Conservation (phyloP, 108 stramenopile species). For the Skeletonema costatum region DNA sequence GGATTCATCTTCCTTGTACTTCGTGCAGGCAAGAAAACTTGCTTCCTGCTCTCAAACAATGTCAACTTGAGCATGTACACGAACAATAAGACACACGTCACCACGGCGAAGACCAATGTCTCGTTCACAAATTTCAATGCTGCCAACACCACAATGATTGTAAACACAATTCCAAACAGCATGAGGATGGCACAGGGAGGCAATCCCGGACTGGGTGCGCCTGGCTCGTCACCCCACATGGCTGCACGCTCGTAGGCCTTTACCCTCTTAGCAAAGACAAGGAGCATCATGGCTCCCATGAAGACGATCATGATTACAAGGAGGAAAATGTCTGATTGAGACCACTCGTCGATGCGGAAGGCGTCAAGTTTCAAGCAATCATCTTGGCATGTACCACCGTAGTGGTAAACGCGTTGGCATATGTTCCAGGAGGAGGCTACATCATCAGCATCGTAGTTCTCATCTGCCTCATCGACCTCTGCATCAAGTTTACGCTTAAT, state of each 20-base stretch:
- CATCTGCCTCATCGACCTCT: conserved; percentile 1
- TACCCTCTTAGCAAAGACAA: conserved; percentile 81
- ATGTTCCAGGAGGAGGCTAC: conserved; percentile 78
- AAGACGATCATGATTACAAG: conserved; percentile 83
- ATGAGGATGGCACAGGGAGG: conserved; percentile 73
- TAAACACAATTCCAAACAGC: conserved; percentile 67
- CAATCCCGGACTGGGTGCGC: conserved; percentile 58
- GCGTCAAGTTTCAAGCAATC: conserved; percentile 77
- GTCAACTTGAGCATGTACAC: conserved; percentile 92
- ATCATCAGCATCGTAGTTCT: conserved; percentile 47
- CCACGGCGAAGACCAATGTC: conserved; percentile 84
- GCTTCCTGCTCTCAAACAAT: conserved; percentile 71
- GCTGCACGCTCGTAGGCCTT: conserved; percentile 59
- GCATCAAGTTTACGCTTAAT: not conserved
- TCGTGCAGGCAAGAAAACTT: conserved; percentile 44
- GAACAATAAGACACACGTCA: conserved; percentile 81
- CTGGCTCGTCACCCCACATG: conserved; percentile 64
- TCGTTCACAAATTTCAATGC: conserved; percentile 84
- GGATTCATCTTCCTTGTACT: conserved; percentile 49
- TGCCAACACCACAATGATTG: conserved; percentile 67
- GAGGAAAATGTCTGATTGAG: conserved; percentile 79
- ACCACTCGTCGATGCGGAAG: conserved; percentile 85
- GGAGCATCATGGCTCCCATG: conserved; percentile 83
- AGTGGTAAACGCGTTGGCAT: conserved; percentile 79
- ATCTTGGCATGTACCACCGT: conserved; percentile 86